phyloP scores from a whole-genome alignment of 768 basidiomycete species.

The Macrolepiota dolichaula region DNA sequence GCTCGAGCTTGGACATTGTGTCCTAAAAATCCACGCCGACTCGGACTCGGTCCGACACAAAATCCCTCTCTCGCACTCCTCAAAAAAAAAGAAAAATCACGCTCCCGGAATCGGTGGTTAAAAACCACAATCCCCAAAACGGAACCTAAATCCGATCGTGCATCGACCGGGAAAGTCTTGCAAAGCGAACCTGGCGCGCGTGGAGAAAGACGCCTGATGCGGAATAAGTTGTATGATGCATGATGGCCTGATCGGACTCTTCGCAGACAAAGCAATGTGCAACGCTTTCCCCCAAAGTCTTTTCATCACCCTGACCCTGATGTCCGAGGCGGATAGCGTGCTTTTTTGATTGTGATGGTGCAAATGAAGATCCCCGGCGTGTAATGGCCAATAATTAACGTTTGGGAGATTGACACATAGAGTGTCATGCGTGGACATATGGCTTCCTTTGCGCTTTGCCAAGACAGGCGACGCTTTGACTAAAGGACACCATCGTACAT shows the following conservation, averaged over 20 bases:
- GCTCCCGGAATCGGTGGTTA: too few relatives aligned
- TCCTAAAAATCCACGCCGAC: too few relatives aligned
- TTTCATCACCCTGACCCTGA: neutral
- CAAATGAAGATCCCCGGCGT: neutral
- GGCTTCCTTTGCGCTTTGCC: neutral
- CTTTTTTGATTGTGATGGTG: neutral
- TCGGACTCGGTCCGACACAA: too few relatives aligned
- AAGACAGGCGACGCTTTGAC: neutral
- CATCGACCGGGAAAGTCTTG: neutral
- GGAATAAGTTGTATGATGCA: too few relatives aligned
- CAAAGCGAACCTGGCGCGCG: neutral
- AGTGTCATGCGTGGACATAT: too few relatives aligned
- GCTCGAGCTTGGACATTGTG: too few relatives aligned
- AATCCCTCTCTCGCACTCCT: too few relatives aligned
- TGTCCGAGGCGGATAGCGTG: neutral
- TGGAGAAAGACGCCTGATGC: too few relatives aligned
- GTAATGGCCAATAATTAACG: neutral
- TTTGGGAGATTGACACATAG: neutral
- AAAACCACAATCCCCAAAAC: too few relatives aligned
- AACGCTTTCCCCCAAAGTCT: neutral
- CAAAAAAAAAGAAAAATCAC: too few relatives aligned
- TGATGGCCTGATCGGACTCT: neutral
- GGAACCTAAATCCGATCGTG: too few relatives aligned
- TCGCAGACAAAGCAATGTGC: slow-evolving; percentile 3
- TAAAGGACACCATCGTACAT: neutral